Base-by-base conservation (phyloP, 345 rosid genomes). In the Pistacia integerrima region DNA sequence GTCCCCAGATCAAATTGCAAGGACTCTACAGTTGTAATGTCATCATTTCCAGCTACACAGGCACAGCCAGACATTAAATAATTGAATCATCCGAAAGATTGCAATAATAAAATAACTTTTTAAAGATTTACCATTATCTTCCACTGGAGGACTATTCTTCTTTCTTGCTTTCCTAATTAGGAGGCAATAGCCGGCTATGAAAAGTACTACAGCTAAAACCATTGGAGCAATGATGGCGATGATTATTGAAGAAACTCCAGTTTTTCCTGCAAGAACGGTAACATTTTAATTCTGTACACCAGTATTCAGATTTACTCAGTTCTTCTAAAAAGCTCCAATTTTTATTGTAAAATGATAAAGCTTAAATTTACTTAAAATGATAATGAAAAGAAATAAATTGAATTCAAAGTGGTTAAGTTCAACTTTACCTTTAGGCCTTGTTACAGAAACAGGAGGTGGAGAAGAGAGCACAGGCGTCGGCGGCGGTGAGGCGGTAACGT, bases 1-100 rank as follows among this genome's bases (percentile, higher is more conserved):
- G 79, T 74, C 2, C 22, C 74, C 2, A 89, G 74, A 65, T 88
- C 41, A 36, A 73, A 84, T 52, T 90, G 90, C 67, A 82, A 67
- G 11, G 90, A 82, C 60, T 89, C 90, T 67, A 64, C 73, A 62
- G 73, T 59, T 13, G 80, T 48, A 67, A 84, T 80, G 28, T 72
- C 86, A 38, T 38, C 41, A 73, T 80, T 78, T 48, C 11, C 79
- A 76, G 13, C 94, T 88, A 56, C 74, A 80, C 33, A 78, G 30
- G 60, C 74, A 80, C 33, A 78, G 20, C 11, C 38, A 59, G 58
- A 70, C 20, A 4, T 2, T 52, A 17, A 54, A 59, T 6, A 2
- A 59, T 18, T 59, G 17, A 6, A 4, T 54, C 5, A 0, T n/a
- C 11, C 17, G 6, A 49, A 11, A n/a, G 3, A 36, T 38, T 49